phyloP scores from a whole-genome alignment of 768 basidiomycete species.

The Crassisporium funariophilum region DNA sequence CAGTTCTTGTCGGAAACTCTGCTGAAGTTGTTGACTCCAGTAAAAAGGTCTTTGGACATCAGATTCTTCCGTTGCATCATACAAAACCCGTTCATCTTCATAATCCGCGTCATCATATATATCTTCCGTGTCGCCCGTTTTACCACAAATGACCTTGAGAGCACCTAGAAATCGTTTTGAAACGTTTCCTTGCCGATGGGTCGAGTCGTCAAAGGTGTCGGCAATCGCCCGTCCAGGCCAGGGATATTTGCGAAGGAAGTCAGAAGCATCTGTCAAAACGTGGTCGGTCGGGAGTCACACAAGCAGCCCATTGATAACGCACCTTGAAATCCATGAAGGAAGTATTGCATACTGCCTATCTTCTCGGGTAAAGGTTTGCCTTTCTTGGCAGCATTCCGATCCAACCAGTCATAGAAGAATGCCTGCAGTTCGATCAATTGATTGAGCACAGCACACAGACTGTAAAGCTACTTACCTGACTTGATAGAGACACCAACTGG shows the following conservation, averaged over 20 bases:
- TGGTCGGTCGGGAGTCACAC: not conserved
- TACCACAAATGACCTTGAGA: constrained; percentile 82
- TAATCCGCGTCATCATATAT: constrained; percentile 71
- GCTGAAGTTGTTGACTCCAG: constrained; percentile 79
- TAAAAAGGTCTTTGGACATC: constrained; percentile 68
- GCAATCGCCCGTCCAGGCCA: constrained; percentile 85
- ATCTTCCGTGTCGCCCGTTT: constrained; percentile 74
- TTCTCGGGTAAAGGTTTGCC: constrained; percentile 85
- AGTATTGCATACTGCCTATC: constrained; percentile 89
- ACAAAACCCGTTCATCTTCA: constrained; percentile 72
- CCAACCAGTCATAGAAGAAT: constrained; percentile 93
- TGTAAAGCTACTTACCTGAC: constrained; percentile 51
- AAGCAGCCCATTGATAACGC: not conserved
- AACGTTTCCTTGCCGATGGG: constrained; percentile 69
- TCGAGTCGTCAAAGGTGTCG: constrained; percentile 85
- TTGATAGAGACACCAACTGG: constrained; percentile 79
- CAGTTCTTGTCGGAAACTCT: constrained; percentile 83
- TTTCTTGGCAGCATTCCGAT: constrained; percentile 79
- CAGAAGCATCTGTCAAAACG: constrained; percentile 71
- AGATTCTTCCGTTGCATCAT: constrained; percentile 62
- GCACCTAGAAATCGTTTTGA: constrained; percentile 70
- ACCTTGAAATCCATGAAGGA: constrained; percentile 84
- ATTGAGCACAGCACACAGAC: not conserved
- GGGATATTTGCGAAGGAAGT: constrained; percentile 83
- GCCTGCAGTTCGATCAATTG: constrained; percentile 44